Evolutionary conservation across 441 rosid genomes (phyloP).

Genomic region (Populus hybrid): DNA sequence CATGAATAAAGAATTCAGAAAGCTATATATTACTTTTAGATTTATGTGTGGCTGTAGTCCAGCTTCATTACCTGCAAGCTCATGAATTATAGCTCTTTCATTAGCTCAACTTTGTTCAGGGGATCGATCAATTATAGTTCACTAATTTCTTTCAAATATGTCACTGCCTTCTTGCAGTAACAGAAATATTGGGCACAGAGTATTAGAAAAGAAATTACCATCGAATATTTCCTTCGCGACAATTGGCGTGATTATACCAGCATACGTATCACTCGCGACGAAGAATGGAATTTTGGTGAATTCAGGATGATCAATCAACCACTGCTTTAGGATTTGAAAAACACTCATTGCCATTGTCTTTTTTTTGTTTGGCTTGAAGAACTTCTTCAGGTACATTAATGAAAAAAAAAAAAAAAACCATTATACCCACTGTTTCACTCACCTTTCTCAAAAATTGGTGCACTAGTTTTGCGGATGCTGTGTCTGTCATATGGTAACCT

Average conservation of each 20-base stretch:
- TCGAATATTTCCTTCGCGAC: constrained; percentile 23
- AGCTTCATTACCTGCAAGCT: constrained; percentile 27
- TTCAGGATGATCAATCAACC: constrained; percentile 28
- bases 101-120: not conserved
- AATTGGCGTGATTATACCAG: constrained; percentile 29
- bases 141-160: not conserved
- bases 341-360: not conserved
- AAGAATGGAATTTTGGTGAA: constrained; percentile 20
- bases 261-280: constrained; percentile 31
- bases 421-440: not conserved
- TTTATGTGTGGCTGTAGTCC: constrained; percentile 26
- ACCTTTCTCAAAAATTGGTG: constrained; percentile 24
- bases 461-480: constrained; percentile 2
- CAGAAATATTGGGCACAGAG: not conserved
- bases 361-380: not conserved
- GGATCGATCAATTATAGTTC: not conserved
- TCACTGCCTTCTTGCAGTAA: not conserved
- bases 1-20: not conserved
- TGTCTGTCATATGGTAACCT: constrained; percentile 17
- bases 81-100: not conserved
- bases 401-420: not conserved
- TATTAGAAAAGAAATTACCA: constrained; percentile 10
- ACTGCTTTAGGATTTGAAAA: constrained; percentile 20
- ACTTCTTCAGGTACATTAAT: not conserved
- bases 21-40: constrained; percentile 15